Base-by-base conservation (phyloP, 164 flowering plant genomes). In the Stephania cephalantha region DNA sequence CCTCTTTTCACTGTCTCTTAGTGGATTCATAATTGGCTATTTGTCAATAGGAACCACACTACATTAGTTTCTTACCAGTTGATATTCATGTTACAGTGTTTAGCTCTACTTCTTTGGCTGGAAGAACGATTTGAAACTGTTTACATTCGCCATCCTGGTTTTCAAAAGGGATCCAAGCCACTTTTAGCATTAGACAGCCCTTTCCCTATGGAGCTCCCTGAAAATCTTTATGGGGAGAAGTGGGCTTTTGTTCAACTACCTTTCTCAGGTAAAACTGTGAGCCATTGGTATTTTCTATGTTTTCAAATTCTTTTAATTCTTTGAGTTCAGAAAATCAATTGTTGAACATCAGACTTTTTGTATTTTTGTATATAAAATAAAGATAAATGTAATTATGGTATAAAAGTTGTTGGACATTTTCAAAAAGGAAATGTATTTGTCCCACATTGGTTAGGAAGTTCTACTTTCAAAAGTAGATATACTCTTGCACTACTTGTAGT, bases 181-280 rank as follows among this genome's bases (percentile, higher is more conserved):
- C 93, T 95, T 71, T 79, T 92, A 69, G 85, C 95, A 18, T 76
- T 93, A 75, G 98, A 95, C 82, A 90, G 90, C 63, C 98, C 99
- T 69, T 95, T 95, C 78, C 98, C 99, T 0, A 90, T 90, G 94
- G 89, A 88, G 30, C 98, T 93, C 75, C 99, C 99, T 30, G 96
- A 95, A 52, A 92, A 90, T 79, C 85, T 95, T 15, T 80, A 87
- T 75, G 99, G 99, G 45, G 98, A 95, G 72, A 90, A 83, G 84
- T 93, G 99, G 99, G 97, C 98, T 69, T 95, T 95, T 81, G 98
- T 95, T 48, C 99, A 93, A 76, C 84, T 93, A 74, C 99, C 99
- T 66, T 91, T 83, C 76, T 87, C 98, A 85, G 92, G 99, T 91
- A 81, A 25, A 72, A 31, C 9, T 15, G 12, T 66, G 11, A 53